Conservation (phyloP, 192 early-diverging fungal species). For the Entomortierella parvispora region DNA sequence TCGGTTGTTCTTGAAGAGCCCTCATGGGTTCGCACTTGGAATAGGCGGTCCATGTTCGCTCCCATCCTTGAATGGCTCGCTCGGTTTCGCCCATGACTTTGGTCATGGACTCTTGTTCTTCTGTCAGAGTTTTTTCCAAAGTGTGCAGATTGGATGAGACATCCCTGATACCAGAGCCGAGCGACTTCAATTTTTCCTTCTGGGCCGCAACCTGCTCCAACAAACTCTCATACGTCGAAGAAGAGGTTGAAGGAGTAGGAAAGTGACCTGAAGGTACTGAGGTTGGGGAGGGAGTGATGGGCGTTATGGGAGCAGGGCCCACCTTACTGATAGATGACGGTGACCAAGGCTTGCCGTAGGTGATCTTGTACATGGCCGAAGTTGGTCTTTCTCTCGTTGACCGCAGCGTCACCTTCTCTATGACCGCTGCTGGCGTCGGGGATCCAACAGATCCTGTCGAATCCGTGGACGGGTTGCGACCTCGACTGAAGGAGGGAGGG, state of each 20-base stretch:
- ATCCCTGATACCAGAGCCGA: conserved; percentile 7
- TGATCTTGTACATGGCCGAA: too few relatives aligned
- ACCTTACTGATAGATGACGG: too few relatives aligned
- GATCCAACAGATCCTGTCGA: not conserved
- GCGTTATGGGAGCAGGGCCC: too few relatives aligned
- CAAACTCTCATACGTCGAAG: conserved; percentile 16
- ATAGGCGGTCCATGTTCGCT: conserved; percentile 11
- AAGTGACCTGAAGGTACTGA: too few relatives aligned
- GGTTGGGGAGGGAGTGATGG: too few relatives aligned
- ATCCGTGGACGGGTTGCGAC: conserved; percentile 8
- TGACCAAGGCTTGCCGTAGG: too few relatives aligned
- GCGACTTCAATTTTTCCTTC: conserved; percentile 2
- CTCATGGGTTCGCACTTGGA: conserved; percentile 32
- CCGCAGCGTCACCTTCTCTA: not conserved
- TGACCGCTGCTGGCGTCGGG: conserved; percentile 1
- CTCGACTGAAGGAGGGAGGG: conserved; percentile 7
- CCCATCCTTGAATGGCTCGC: conserved; percentile 26
- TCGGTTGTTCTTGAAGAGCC: conserved; percentile 19
- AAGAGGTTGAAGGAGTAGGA: too few relatives aligned
- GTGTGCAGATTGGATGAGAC: conserved; percentile 11
- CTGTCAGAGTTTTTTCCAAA: conserved; percentile 12
- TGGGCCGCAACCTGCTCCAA: conserved; percentile 28
- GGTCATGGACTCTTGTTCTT: conserved; percentile 14
- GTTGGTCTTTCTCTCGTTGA: too few relatives aligned
- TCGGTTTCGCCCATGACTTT: conserved; percentile 1